A percentile compares a stretch with the other conserved stretches of the same genome.
Evolutionary conservation across 257 asterid species (phyloP).

Genomic region (Striga asiatica): DNA sequence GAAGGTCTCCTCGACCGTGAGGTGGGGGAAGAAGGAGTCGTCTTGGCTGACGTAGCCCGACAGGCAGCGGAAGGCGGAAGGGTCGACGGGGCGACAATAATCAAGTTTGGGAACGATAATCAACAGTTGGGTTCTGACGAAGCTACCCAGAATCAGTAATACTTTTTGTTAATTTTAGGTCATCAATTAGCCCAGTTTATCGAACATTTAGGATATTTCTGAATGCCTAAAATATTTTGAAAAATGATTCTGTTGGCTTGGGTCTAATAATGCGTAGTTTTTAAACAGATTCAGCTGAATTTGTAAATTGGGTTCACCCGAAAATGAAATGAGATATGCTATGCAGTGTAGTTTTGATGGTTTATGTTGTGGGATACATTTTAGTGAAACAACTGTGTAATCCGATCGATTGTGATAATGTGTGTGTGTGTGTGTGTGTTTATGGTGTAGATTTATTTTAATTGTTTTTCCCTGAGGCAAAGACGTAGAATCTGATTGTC

Average conservation of each 20-base stretch:
- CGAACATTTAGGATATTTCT: background rate
- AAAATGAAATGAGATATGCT: background rate
- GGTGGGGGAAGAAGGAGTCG: no score
- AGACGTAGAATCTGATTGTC: background rate
- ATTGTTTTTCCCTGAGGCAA: background rate
- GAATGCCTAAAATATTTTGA: background rate
- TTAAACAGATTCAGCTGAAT: background rate
- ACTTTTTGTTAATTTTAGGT: background rate
- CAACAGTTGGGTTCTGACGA: slow-evolving; percentile 7
- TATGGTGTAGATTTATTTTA: background rate
- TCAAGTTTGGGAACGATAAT: slow-evolving; percentile 48
- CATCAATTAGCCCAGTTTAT: background rate
- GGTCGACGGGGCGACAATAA: no score
- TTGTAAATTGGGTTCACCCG: background rate
- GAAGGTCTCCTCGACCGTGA: no score
- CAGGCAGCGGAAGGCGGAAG: no score
- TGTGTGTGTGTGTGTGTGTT: background rate
- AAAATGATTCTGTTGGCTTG: background rate
- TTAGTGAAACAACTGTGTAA: background rate
- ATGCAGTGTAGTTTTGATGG: background rate
- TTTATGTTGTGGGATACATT: background rate
- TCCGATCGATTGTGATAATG: background rate
- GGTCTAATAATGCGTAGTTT: no score
- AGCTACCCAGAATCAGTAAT: slow-evolving; percentile 17
- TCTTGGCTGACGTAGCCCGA: no score